Percentiles rank a stretch among this genome's conserved stretches.
Conservation (phyloP, 495 filamentous ascomycete species). For the Aspergillus biplanus region DNA sequence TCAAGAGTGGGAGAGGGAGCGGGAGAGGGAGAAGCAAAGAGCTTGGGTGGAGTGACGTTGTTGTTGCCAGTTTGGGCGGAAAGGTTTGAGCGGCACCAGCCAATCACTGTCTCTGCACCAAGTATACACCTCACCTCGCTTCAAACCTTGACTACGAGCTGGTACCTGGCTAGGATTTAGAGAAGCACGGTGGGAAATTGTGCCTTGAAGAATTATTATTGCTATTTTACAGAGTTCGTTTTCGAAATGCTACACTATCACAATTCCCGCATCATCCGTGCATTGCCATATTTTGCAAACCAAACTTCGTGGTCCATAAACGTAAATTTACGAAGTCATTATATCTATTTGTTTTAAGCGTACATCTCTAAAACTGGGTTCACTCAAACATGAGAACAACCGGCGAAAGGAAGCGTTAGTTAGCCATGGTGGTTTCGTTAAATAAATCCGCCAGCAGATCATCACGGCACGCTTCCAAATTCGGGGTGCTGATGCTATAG, state of each 20-base stretch:
- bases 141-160: not conserved
- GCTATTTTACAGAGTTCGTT: too few species aligned
- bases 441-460: constrained; percentile 80
- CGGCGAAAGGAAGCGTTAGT: constrained; percentile 22
- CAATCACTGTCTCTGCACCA: constrained; percentile 15
- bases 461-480: constrained; percentile 68
- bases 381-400: constrained; percentile 3
- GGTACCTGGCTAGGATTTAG: not conserved
- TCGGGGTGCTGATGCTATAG: constrained; percentile 77
- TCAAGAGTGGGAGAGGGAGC: constrained; percentile 12
- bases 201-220: too few species aligned
- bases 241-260: too few species aligned
- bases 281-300: too few species aligned
- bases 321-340: too few species aligned
- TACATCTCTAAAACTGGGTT: too few species aligned
- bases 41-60: constrained; percentile 40
- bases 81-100: constrained; percentile 27
- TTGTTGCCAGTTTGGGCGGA: constrained; percentile 20
- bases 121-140: not conserved
- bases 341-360: too few species aligned
- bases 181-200: too few species aligned
- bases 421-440: constrained; percentile 66
- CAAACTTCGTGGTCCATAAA: too few species aligned
- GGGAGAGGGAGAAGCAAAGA: constrained; percentile 17
- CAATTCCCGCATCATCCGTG: too few species aligned